Percentiles rank a stretch among this genome's conserved stretches.
Conservation (phyloP, 2,329 filamentous ascomycete genomes). For the Microsporum audouinii region DNA sequence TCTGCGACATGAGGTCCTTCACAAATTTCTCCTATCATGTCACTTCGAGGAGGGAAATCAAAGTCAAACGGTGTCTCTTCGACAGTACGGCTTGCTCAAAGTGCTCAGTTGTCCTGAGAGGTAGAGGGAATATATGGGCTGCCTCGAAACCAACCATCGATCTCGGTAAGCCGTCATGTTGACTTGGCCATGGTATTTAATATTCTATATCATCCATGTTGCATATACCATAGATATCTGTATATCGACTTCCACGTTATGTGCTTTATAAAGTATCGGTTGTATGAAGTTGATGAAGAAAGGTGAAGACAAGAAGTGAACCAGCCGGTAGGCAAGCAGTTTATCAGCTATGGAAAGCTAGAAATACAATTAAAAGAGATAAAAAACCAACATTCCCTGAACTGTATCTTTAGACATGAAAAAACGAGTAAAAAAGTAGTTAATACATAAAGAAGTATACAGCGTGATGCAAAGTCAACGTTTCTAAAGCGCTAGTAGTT, state of each 20-base stretch:
- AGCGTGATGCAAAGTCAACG: not conserved
- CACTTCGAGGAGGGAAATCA: slow-evolving; percentile 2
- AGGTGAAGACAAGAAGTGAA: too few species aligned
- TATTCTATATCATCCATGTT: too few species aligned
- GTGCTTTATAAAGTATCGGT: too few species aligned
- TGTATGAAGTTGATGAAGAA: too few species aligned
- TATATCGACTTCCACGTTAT: too few species aligned
- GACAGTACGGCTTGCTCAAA: slow-evolving; percentile 16
- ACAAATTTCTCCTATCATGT: slow-evolving; percentile 2
- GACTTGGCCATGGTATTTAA: not conserved
- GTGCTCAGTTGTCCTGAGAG: slow-evolving; percentile 7
- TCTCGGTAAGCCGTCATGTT: not conserved
- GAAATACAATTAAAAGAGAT: not conserved
- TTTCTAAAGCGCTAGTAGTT: slow-evolving; percentile 45
- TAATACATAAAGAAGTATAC: slow-evolving; percentile 4
- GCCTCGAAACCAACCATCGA: not conserved
- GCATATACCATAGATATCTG: too few species aligned
- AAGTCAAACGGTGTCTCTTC: not conserved
- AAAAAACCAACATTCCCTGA: not conserved
- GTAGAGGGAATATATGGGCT: not conserved
- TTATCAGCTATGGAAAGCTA: not conserved
- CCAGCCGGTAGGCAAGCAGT: too few species aligned
- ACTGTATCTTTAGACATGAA: not conserved
- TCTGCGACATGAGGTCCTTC: not conserved
- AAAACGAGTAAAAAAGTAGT: not conserved